These are phyloP conservation scores for Tulasnella sp. DNA, from an alignment of 768 basidiomycete species.

Conservation along the genomic window DNA sequence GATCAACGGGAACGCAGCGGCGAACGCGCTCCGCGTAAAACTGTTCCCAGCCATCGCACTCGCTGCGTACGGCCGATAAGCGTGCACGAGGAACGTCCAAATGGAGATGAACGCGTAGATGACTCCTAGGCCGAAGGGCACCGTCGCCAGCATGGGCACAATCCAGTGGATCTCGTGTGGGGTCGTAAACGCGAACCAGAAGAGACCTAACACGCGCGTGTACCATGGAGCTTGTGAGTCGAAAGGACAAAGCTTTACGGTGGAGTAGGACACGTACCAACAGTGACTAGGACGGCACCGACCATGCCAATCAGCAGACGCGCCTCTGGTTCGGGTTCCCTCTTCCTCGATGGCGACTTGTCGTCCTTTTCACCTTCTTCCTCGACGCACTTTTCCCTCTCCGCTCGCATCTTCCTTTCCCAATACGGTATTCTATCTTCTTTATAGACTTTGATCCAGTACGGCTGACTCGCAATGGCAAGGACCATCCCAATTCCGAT, in stretches of 20 bases:
- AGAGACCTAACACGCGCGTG: slow-evolving; percentile 34
- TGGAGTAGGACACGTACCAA: slow-evolving; percentile 36
- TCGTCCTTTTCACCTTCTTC: neutral
- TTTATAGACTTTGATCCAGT: slow-evolving; percentile 15
- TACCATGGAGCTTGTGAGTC: neutral
- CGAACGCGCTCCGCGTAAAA: slow-evolving; percentile 42
- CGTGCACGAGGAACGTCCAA: slow-evolving; percentile 52
- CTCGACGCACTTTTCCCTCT: neutral
- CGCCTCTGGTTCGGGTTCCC: slow-evolving; percentile 52
- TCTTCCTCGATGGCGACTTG: slow-evolving; percentile 13
- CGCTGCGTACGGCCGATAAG: slow-evolving; percentile 45
- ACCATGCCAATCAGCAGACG: slow-evolving; percentile 58
- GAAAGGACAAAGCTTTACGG: neutral
- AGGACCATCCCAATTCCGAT: slow-evolving; percentile 43
- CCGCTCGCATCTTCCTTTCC: neutral
- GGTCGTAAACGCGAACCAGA: slow-evolving; percentile 51
- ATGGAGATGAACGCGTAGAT: slow-evolving; percentile 60
- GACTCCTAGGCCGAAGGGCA: slow-evolving; percentile 48
- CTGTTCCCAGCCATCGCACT: slow-evolving; percentile 64
- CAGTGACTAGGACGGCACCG: slow-evolving; percentile 58
- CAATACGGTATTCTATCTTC: slow-evolving; percentile 8
- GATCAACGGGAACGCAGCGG: slow-evolving; percentile 47
- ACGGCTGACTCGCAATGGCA: slow-evolving; percentile 36
- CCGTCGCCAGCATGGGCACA: slow-evolving; percentile 39
- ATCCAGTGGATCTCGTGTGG: slow-evolving; percentile 43